phyloP scores from a whole-genome alignment of 2,329 filamentous ascomycete species.

The Proliferodiscus dingleyae region DNA sequence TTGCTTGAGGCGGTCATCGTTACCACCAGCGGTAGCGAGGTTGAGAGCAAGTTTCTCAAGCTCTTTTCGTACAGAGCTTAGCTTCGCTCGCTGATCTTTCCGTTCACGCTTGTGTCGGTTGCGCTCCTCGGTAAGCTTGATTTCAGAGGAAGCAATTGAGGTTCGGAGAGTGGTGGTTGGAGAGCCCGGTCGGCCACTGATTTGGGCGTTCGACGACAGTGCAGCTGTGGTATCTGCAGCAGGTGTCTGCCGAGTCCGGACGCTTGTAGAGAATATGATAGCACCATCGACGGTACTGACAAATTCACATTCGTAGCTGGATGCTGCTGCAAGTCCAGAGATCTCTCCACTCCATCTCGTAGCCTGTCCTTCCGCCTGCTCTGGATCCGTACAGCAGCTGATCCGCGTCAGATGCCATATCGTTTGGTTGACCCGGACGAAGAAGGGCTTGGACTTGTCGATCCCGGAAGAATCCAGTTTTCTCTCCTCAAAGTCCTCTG shows the following conservation, averaged over 20 bases:
- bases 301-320: conserved; percentile 76
- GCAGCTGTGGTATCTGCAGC: conserved; percentile 29
- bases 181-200: conserved; percentile 66
- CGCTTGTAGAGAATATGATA: conserved; percentile 66
- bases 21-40: conserved; percentile 63
- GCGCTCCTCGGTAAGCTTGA: conserved; percentile 65
- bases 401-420: conserved; percentile 76
- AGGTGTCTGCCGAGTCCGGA: conserved; percentile 38
- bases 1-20: conserved; percentile 70
- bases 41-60: conserved; percentile 64
- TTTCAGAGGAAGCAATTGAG: conserved; percentile 68
- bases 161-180: conserved; percentile 72
- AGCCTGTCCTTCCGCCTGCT: conserved; percentile 35
- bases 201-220: conserved; percentile 43
- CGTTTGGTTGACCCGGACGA: conserved; percentile 72
- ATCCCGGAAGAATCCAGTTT: conserved; percentile 42
- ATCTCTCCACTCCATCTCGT: conserved; percentile 66
- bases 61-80: conserved; percentile 65
- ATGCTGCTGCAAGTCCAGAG: conserved; percentile 64
- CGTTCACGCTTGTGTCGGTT: conserved; percentile 64
- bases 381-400: conserved; percentile 41
- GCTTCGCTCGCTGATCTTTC: conserved; percentile 68
- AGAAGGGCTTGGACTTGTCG: conserved; percentile 70
- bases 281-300: conserved; percentile 61
- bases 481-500: conserved; percentile 33